Conservation (phyloP, 176 grass and related monocot species). For the Triticum timopheevii region DNA sequence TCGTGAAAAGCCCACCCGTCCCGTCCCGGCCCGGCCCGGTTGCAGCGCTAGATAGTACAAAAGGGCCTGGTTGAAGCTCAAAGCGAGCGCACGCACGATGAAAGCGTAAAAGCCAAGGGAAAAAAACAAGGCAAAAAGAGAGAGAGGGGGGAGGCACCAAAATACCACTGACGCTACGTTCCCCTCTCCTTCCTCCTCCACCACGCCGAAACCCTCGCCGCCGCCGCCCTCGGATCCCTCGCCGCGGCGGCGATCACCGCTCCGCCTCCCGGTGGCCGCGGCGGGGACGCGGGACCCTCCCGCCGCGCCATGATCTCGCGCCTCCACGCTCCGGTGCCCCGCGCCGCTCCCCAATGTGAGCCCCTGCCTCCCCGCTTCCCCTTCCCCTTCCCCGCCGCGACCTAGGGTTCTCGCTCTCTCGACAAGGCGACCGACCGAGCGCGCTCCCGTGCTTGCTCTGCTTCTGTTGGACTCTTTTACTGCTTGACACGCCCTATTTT, state of each 20-base stretch:
- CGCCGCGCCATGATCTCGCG: background rate
- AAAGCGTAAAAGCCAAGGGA: constrained; percentile 21
- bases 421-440: background rate
- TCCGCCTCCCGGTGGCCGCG: background rate
- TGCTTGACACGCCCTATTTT: background rate
- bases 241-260: constrained; percentile 20
- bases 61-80: constrained; percentile 19
- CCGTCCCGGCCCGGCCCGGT: background rate
- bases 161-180: background rate
- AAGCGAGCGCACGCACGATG: constrained; percentile 33
- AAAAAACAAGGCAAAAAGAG: background rate
- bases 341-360: constrained; percentile 25
- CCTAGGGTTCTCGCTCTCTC: background rate
- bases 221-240: constrained; percentile 32
- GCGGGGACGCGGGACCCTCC: background rate
- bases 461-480: background rate
- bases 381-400: background rate
- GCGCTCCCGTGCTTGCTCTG: background rate
- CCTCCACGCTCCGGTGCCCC: background rate
- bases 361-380: background rate
- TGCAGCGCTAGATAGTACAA: constrained; percentile 8
- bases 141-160: constrained; percentile 8
- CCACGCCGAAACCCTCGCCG: constrained; percentile 38
- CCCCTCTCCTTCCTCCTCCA: background rate
- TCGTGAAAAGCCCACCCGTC: background rate